A percentile compares a stretch with the other conserved stretches of the same genome.
Evolutionary conservation across 345 rosid genomes (phyloP).

Genomic region (Sisymbrium altissimum): DNA sequence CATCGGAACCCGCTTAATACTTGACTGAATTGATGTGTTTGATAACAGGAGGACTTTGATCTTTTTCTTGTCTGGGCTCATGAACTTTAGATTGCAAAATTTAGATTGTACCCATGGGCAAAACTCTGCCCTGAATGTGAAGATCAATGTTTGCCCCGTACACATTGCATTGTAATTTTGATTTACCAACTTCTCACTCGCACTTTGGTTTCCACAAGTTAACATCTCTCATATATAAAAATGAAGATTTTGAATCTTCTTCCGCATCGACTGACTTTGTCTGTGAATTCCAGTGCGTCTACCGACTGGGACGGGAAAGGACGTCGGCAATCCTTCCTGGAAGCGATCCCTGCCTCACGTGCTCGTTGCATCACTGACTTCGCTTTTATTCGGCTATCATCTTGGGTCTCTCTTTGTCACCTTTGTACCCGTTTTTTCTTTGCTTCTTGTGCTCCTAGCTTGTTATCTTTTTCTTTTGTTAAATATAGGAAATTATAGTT

Average conservation of each 20-base stretch:
- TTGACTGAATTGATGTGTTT: background rate
- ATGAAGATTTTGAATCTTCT: background rate
- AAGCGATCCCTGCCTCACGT: slow-evolving; percentile 75
- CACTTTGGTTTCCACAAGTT: background rate
- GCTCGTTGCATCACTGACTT: slow-evolving; percentile 66
- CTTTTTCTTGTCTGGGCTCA: background rate
- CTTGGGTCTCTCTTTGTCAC: slow-evolving; percentile 56
- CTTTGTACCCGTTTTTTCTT: slow-evolving; percentile 1
- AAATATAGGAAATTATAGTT: too few species aligned
- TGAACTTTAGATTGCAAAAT: background rate
- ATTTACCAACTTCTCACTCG: background rate
- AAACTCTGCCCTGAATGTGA: background rate
- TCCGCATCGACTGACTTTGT: slow-evolving; percentile 22
- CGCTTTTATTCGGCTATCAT: slow-evolving; percentile 87
- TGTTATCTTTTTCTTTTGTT: background rate
- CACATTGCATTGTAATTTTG: background rate
- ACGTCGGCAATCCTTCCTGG: slow-evolving; percentile 73
- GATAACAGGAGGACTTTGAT: background rate
- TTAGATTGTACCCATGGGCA: background rate
- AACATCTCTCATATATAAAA: background rate
- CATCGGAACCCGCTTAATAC: background rate
- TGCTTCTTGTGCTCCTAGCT: background rate
- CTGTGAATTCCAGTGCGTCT: slow-evolving; percentile 41
- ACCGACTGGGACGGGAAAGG: slow-evolving; percentile 54
- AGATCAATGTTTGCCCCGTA: background rate